These are phyloP conservation scores for Wickerhamomyces chaumierensis DNA, from an alignment of 805 yeast genomes.

Conservation along the genomic window DNA sequence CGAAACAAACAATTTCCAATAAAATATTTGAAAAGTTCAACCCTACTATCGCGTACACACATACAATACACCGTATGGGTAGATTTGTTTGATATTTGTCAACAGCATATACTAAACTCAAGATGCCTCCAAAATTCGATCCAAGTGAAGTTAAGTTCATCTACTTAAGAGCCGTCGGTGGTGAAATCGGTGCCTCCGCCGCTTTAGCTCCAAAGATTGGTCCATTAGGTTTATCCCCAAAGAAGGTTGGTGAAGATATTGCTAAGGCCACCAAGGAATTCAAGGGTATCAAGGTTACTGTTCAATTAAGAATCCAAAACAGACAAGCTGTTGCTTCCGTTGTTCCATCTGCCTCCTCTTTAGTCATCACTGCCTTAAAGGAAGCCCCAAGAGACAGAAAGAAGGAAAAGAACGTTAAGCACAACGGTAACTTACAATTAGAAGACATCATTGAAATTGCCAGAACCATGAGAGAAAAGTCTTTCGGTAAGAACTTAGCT, in stretches of 20 bases:
- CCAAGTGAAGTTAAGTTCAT: conserved; percentile 97
- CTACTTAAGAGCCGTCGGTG: conserved; percentile 99
- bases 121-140: conserved; percentile 97
- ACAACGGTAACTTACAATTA: conserved; percentile 96
- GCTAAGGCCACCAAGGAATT: conserved; percentile 98
- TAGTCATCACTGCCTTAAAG: conserved; percentile 97
- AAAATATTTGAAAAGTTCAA: no score
- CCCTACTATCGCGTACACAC: conserved; percentile 1
- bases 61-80: neutral
- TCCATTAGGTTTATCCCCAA: conserved; percentile 99
- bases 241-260: conserved; percentile 99
- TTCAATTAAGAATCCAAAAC: conserved; percentile 97
- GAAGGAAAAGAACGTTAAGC: conserved; percentile 99
- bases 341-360: conserved; percentile 98
- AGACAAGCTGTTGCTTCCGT: conserved; percentile 99
- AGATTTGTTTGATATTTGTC: neutral
- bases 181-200: conserved; percentile 99
- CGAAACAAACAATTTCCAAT: no score
- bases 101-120: conserved; percentile 10
- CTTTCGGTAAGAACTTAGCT: conserved; percentile 94
- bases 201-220: conserved; percentile 99
- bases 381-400: conserved; percentile 99
- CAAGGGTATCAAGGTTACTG: conserved; percentile 99
- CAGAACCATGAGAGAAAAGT: conserved; percentile 93
- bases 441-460: conserved; percentile 96